Evolutionary conservation across 345 rosid genomes (phyloP).

Genomic region (Physaria fendleri): DNA sequence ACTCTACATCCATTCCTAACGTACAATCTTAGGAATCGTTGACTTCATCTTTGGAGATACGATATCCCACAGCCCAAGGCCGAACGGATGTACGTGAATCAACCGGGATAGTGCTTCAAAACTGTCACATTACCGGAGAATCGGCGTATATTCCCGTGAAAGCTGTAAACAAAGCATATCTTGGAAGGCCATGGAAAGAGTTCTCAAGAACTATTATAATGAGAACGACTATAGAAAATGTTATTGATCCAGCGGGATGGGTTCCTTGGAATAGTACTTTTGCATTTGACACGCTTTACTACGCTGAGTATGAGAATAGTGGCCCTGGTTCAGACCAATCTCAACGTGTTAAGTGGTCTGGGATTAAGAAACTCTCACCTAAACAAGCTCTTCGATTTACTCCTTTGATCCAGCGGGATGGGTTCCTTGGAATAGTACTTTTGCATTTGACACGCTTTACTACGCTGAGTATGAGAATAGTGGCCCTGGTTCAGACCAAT

Average conservation of each 20-base stretch:
- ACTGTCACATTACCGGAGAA: slow-evolving; percentile 18
- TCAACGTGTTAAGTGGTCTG: slow-evolving; percentile 23
- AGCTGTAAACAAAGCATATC: slow-evolving; percentile 31
- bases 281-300: slow-evolving; percentile 43
- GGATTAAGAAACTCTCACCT: slow-evolving; percentile 27
- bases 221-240: slow-evolving; percentile 37
- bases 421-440: slow-evolving; percentile 40
- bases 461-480: slow-evolving; percentile 40
- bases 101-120: slow-evolving; percentile 11
- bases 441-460: slow-evolving; percentile 40
- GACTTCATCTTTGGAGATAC: slow-evolving; percentile 32
- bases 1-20: slow-evolving; percentile 14
- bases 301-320: slow-evolving; percentile 36
- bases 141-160: slow-evolving; percentile 17
- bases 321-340: slow-evolving; percentile 17
- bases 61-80: slow-evolving; percentile 26
- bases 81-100: not conserved
- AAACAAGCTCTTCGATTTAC: slow-evolving; percentile 26
- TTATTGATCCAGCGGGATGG: slow-evolving; percentile 63
- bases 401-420: slow-evolving; percentile 64
- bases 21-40: slow-evolving; percentile 19
- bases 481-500: slow-evolving; percentile 15
- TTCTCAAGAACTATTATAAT: slow-evolving; percentile 51
- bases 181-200: slow-evolving; percentile 68
- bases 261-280: slow-evolving; percentile 37